Percentiles rank a stretch among this genome's conserved stretches.
Evolutionary conservation across 768 basidiomycete genomes (phyloP).

Genomic region (Boletus subparvulus): DNA sequence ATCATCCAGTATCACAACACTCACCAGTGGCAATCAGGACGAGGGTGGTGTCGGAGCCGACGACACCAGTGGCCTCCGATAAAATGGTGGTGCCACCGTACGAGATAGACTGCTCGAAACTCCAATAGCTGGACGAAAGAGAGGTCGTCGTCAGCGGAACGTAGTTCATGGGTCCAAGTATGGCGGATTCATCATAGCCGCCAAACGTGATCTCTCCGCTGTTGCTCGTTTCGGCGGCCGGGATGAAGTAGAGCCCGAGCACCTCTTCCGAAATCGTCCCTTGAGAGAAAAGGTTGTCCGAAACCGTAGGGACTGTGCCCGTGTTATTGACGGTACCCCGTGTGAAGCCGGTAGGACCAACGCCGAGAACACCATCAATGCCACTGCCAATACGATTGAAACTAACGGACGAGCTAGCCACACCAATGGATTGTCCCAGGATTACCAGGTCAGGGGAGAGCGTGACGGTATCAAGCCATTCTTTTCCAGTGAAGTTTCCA

Average conservation of each 20-base stretch:
- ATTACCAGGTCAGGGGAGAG: conserved; percentile 5
- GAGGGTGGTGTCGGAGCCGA: conserved; percentile 34
- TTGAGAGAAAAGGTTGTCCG: conserved; percentile 34
- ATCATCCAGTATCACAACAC: neutral
- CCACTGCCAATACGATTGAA: too few species aligned
- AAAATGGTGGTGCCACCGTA: conserved; percentile 27
- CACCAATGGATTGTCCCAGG: conserved; percentile 31
- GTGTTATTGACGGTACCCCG: conserved; percentile 17
- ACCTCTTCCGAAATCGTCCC: conserved; percentile 12
- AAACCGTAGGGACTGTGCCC: conserved; percentile 32
- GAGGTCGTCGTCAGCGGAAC: conserved; percentile 25
- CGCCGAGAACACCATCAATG: conserved; percentile 38
- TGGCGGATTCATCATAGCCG: conserved; percentile 17
- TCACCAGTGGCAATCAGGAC: conserved; percentile 24
- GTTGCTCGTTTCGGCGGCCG: neutral
- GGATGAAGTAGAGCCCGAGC: too few species aligned
- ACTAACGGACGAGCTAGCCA: too few species aligned
- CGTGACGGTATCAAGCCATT: conserved; percentile 18
- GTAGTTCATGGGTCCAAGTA: conserved; percentile 18
- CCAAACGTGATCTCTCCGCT: conserved; percentile 33
- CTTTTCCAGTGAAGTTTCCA: conserved; percentile 7
- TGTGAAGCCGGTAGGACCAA: conserved; percentile 36
- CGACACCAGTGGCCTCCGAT: conserved; percentile 28
- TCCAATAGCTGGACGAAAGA: conserved; percentile 35
- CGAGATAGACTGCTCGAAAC: conserved; percentile 30